A percentile compares a stretch with the other conserved stretches of the same genome.
These are phyloP conservation scores for Elsinoe australis DNA, from an alignment of 2,329 filamentous ascomycete species.

Conservation along the genomic window DNA sequence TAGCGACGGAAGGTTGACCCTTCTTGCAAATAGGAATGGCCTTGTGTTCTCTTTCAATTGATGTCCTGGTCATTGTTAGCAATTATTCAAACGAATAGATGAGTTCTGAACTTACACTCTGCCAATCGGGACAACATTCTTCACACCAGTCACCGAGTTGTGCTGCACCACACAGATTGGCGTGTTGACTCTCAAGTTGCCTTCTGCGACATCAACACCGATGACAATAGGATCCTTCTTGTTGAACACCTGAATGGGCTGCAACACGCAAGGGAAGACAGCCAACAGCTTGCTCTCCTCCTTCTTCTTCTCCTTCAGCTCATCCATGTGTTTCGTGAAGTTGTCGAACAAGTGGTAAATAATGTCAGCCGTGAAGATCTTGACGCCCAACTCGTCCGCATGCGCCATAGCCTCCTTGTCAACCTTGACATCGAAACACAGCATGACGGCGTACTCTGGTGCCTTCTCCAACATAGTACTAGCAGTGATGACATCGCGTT, in stretches of 20 bases:
- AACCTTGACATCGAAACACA: slow-evolving; percentile 98
- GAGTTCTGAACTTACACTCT: slow-evolving; percentile 74
- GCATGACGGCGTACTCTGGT: slow-evolving; percentile 95
- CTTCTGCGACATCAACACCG: slow-evolving; percentile 91
- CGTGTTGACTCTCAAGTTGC: slow-evolving; percentile 76
- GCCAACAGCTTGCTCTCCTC: slow-evolving; percentile 92
- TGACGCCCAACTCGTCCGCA: slow-evolving; percentile 88
- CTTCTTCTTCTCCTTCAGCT: slow-evolving; percentile 83
- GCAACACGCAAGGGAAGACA: slow-evolving; percentile 91
- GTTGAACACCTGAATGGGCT: slow-evolving; percentile 91
- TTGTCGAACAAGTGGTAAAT: slow-evolving; percentile 98
- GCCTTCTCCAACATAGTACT: slow-evolving; percentile 95
- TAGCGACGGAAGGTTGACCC: slow-evolving; percentile 90
- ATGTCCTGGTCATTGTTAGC: slow-evolving; percentile 53
- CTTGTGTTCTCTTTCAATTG: slow-evolving; percentile 97
- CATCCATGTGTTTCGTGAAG: slow-evolving; percentile 90
- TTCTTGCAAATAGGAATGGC: slow-evolving; percentile 86
- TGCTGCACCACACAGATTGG: slow-evolving; percentile 81
- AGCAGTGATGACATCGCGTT: slow-evolving; percentile 90
- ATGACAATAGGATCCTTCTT: slow-evolving; percentile 94
- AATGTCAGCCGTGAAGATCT: slow-evolving; percentile 97
- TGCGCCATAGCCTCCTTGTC: slow-evolving; percentile 91
- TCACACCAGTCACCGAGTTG: slow-evolving; percentile 68
- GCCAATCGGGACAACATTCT: slow-evolving; percentile 77
- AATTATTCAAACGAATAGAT: not conserved